phyloP scores from a whole-genome alignment of 352 stramenopile species.

The Thalassiosira oceanica region DNA sequence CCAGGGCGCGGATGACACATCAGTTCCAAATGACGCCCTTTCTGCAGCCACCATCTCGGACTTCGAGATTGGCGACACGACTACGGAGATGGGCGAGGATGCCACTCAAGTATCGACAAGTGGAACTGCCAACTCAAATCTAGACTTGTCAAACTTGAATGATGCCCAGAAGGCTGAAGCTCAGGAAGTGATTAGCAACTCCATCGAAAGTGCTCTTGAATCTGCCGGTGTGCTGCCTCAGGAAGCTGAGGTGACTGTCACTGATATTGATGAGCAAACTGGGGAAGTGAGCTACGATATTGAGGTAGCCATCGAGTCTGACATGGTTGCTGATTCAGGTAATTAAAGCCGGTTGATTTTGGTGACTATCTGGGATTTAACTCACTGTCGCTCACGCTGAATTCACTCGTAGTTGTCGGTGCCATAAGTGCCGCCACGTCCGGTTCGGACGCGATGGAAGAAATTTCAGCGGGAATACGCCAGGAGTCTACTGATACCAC shows the following conservation, averaged over 20 bases:
- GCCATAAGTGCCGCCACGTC: no score
- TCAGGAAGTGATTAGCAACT: conserved; percentile 2
- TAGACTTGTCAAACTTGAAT: conserved; percentile 5
- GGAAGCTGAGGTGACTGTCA: conserved; percentile 19
- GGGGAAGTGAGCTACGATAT: conserved; percentile 22
- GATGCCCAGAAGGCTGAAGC: conserved; percentile 3
- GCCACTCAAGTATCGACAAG: conserved; percentile 1
- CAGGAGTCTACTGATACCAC: no score
- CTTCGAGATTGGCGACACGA: no score
- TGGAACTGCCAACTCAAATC: conserved; percentile 4
- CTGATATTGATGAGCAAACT: conserved; percentile 19
- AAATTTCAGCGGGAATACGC: no score
- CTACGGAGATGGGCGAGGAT: background rate
- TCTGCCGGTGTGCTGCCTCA: conserved; percentile 9
- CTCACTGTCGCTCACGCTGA: no score
- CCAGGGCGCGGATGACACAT: background rate
- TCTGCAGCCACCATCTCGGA: no score
- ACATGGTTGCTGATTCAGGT: no score
- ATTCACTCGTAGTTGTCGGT: no score
- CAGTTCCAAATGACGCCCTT: no score
- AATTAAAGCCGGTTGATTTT: no score
- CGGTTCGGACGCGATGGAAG: no score
- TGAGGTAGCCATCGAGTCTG: conserved; percentile 11
- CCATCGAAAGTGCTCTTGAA: conserved; percentile 14
- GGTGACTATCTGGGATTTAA: no score